Base-by-base conservation (phyloP, 148 eudicot genomes). In the Camellia lanceoleosa region DNA sequence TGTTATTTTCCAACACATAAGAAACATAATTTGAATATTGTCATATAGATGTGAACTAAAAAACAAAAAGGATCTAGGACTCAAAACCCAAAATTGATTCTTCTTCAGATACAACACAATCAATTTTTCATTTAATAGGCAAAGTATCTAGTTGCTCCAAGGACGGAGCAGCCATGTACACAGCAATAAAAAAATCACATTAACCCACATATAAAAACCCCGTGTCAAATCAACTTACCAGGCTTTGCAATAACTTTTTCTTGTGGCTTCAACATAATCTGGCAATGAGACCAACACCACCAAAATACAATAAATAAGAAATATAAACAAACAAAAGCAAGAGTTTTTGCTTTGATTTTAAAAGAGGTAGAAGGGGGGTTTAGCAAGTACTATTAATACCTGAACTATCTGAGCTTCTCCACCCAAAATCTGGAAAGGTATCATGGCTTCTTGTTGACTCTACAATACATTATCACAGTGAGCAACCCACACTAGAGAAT, bases 381-480 rank as follows among this genome's bases (percentile, higher is more conserved):
- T 18, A 47, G 14, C 47, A 78, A 77, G 46, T 44, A n/a, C 5
- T 61, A 12, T 68, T 59, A 19, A 56, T 74, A 95, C 99, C 97
- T 95, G 99, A 79, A 95, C 96, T 78, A 95, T 95, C 82, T 95
- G 99, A 82, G 99, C 99, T 89, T 95, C 97, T 69, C 97, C 97
- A 55, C 99, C 99, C 83, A 95, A 82, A 74, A 95, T 95, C 85
- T 93, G 99, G 76, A 95, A 95, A 82, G 99, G 92, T 77, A 88
- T 92, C 79, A 92, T 88, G 74, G 94, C 97, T 54, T 95, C 97
- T 91, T 95, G 92, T 65, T 93, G 97, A 82, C 97, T 92, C 99
- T 95, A 86, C 58, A 75, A 65, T 41, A 64, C 20, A 76, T 49
- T 51, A 77, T 51, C 67, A 70, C 47, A 82, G 46, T 76, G 79